Conservation (phyloP, 768 basidiomycete genomes). For the Termitomyces sp. region DNA sequence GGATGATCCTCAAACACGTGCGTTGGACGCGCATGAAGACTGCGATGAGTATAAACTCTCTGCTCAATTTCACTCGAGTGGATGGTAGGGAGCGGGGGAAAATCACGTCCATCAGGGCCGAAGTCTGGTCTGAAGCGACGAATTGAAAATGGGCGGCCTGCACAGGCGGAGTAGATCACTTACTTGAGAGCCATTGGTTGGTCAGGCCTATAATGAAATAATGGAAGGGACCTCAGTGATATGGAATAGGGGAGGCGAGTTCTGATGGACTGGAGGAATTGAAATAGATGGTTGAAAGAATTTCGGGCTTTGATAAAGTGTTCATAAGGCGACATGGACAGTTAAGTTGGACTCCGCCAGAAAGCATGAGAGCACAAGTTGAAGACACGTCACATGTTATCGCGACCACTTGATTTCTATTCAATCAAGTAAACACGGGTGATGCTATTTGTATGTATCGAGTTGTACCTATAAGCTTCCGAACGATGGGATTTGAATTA, state of each 20-base stretch:
- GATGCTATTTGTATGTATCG: background rate
- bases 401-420: background rate
- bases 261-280: slow-evolving; percentile 1
- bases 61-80: slow-evolving; percentile 33
- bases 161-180: background rate
- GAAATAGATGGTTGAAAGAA: slow-evolving; percentile 3
- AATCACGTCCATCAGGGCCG: slow-evolving; percentile 33
- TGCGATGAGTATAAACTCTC: slow-evolving; percentile 75
- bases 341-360: slow-evolving; percentile 14
- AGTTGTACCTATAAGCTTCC: background rate
- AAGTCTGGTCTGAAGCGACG: slow-evolving; percentile 33
- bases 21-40: slow-evolving; percentile 61
- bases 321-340: slow-evolving; percentile 4
- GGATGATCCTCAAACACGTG: slow-evolving; percentile 73
- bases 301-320: slow-evolving; percentile 12
- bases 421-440: background rate
- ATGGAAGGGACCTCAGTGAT: slow-evolving; percentile 14
- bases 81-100: slow-evolving; percentile 60
- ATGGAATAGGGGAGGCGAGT: slow-evolving; percentile 4
- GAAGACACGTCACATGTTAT: slow-evolving; percentile 15
- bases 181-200: slow-evolving; percentile 13
- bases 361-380: slow-evolving; percentile 1
- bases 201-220: background rate
- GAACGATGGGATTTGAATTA: slow-evolving; percentile 5
- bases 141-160: background rate